phyloP scores from a whole-genome alignment of 106 monocot species.

The Dendrobium officinale region DNA sequence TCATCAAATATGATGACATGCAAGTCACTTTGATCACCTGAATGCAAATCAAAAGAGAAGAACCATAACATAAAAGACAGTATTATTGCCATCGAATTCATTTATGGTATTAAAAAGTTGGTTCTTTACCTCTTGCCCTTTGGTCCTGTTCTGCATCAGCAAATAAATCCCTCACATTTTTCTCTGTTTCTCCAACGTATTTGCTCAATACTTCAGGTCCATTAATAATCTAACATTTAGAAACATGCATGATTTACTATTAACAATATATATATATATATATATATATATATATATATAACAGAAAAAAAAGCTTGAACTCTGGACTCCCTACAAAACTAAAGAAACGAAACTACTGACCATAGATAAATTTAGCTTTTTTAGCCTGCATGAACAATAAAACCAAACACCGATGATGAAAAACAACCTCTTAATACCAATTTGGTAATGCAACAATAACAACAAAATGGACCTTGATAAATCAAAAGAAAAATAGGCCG shows the following conservation, averaged over 20 bases:
- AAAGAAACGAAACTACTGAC: slow-evolving; percentile 2
- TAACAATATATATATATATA: background rate
- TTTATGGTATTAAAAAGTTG: background rate
- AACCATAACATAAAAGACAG: background rate
- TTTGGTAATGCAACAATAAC: too few relatives aligned
- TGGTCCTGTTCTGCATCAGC: slow-evolving; percentile 98
- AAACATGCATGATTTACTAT: background rate
- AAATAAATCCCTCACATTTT: slow-evolving; percentile 99
- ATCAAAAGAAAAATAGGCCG: background rate
- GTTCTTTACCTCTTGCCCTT: slow-evolving; percentile 50
- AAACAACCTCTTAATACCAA: too few relatives aligned
- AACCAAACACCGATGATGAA: background rate
- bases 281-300: background rate
- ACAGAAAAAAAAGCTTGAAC: too few relatives aligned
- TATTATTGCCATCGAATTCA: background rate
- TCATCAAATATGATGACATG: slow-evolving; percentile 99
- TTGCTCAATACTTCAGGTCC: slow-evolving; percentile 99
- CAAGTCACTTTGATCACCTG: slow-evolving; percentile 97
- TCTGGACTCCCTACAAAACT: background rate
- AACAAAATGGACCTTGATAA: too few relatives aligned
- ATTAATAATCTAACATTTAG: slow-evolving; percentile 77
- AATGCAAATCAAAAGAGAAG: slow-evolving; percentile 16
- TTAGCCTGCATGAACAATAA: background rate
- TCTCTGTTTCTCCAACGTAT: slow-evolving; percentile 98
- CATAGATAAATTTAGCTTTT: background rate